phyloP scores from a whole-genome alignment of 2,329 filamentous ascomycete species.

The Penicillium sp. region DNA sequence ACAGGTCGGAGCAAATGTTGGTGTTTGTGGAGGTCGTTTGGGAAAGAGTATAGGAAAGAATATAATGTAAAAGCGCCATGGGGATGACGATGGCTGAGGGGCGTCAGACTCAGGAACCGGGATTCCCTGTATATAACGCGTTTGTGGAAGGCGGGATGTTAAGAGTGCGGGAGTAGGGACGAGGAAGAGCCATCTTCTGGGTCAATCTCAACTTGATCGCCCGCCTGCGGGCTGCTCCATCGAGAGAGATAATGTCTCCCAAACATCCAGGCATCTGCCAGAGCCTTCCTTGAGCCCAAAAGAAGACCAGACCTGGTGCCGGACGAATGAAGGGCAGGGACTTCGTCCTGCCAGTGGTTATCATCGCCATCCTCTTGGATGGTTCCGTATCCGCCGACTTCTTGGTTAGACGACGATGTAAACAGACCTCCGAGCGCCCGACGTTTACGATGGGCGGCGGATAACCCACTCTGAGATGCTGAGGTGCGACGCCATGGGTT shows the following conservation, averaged over 20 bases:
- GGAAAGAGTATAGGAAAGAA: not conserved
- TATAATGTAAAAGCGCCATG: not conserved
- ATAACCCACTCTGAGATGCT: slow-evolving; percentile 22
- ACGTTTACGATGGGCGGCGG: slow-evolving; percentile 21
- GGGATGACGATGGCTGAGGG: slow-evolving; percentile 6
- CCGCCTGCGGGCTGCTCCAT: slow-evolving; percentile 25
- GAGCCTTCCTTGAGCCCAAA: slow-evolving; percentile 28
- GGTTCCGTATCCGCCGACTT: slow-evolving; percentile 27
- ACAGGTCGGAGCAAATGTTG: not conserved
- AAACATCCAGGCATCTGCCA: slow-evolving; percentile 27
- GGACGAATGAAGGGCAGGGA: not conserved
- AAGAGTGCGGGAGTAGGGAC: slow-evolving; percentile 14
- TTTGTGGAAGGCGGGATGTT: slow-evolving; percentile 1
- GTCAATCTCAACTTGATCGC: slow-evolving; percentile 5
- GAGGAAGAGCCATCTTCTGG: slow-evolving; percentile 13
- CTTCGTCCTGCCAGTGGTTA: not conserved
- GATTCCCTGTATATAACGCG: not conserved
- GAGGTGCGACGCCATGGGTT: slow-evolving; percentile 27
- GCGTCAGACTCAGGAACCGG: not conserved
- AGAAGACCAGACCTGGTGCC: slow-evolving; percentile 17
- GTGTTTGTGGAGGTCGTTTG: not conserved
- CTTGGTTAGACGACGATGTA: slow-evolving; percentile 34
- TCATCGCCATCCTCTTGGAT: slow-evolving; percentile 22
- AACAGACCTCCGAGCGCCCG: slow-evolving; percentile 8
- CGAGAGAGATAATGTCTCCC: slow-evolving; percentile 25